These are phyloP conservation scores for Closterium sp. DNA, from an alignment of 139 green algal genomes.

Conservation along the genomic window DNA sequence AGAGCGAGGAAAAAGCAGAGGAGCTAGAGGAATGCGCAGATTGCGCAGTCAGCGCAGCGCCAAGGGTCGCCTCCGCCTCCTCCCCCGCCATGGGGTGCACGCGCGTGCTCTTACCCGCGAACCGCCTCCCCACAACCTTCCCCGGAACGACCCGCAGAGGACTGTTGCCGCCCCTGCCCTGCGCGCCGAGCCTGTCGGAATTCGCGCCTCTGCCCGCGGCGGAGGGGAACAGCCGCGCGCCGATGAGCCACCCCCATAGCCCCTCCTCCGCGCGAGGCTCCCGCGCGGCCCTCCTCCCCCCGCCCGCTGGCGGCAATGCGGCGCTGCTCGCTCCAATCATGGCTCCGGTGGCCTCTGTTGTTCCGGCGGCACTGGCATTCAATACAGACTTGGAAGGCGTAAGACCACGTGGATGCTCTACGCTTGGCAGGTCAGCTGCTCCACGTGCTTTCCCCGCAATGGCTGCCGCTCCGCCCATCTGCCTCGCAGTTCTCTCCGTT, in stretches of 20 bases:
- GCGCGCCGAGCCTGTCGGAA: not conserved
- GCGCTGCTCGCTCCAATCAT: not conserved
- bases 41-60: not conserved
- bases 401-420: too few species aligned
- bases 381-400: too few species aligned
- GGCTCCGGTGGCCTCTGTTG: too few species aligned
- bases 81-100: not conserved
- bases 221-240: not conserved
- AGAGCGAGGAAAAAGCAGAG: not conserved
- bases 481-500: not conserved
- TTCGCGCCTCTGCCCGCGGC: not conserved
- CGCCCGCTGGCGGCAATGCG: not conserved
- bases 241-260: not conserved
- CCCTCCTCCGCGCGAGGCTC: not conserved
- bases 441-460: not conserved
- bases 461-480: not conserved
- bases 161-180: not conserved
- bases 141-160: not conserved
- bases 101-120: not conserved
- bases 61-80: not conserved
- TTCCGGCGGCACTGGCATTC: too few species aligned
- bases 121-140: not conserved
- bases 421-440: not conserved
- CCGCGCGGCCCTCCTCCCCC: not conserved
- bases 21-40: not conserved